Percentiles rank a stretch among this genome's conserved stretches.
phyloP scores from a whole-genome alignment of 1,284 basidiomycete genomes.

The Puccinia horiana region DNA sequence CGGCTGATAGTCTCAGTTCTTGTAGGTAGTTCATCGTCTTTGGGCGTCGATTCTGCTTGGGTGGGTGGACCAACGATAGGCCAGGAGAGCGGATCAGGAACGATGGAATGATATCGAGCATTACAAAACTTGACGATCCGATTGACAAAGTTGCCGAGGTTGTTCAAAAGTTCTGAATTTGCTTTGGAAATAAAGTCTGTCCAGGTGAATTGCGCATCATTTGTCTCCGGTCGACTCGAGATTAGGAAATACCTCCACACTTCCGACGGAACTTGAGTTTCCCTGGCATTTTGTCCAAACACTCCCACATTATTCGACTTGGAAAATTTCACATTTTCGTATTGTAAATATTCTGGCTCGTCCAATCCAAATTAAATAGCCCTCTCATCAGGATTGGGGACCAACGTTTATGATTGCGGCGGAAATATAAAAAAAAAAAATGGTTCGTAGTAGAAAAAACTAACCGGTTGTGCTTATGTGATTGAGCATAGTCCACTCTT shows the following conservation, averaged over 20 bases:
- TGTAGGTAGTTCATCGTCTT: neutral
- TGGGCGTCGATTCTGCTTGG: neutral
- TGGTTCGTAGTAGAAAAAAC: conserved; percentile 53
- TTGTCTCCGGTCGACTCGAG: conserved; percentile 87
- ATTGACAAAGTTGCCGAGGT: conserved; percentile 98
- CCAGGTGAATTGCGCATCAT: conserved; percentile 97
- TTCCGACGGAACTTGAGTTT: conserved; percentile 86
- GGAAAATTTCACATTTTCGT: conserved; percentile 98
- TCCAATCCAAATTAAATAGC: neutral
- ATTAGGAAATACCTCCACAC: conserved; percentile 98
- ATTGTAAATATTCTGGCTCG: conserved; percentile 85
- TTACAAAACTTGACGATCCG: conserved; percentile 63
- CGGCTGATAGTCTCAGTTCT: neutral
- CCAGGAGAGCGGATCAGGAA: conserved; percentile 46
- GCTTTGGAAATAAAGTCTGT: conserved; percentile 89
- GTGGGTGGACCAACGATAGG: conserved; percentile 19
- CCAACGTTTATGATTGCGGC: conserved; percentile 11
- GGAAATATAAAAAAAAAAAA: too few species aligned
- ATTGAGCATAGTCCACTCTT: conserved; percentile 90
- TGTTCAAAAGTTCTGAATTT: conserved; percentile 92
- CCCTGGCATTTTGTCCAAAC: conserved; percentile 90
- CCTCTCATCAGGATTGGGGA: conserved; percentile 25
- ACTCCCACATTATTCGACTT: conserved; percentile 96
- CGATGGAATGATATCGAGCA: conserved; percentile 29
- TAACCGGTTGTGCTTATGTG: conserved; percentile 91